phyloP scores from a whole-genome alignment of 1,139 yeast species.

The Lodderomyces metapsilosis region DNA sequence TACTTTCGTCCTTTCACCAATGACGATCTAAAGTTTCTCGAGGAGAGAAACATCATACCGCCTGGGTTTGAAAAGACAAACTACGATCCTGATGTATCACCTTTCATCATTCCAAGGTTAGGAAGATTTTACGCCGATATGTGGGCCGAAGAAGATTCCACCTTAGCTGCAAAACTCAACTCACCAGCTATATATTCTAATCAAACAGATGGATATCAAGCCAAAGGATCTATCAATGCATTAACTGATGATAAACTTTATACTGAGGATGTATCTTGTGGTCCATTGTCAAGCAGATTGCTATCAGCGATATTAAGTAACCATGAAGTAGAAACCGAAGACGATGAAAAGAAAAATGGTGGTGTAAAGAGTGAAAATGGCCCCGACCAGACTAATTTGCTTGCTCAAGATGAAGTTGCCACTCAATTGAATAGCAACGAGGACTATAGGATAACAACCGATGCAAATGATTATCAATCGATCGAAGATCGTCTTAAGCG shows the following conservation, averaged over 20 bases:
- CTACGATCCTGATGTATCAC: constrained; percentile 67
- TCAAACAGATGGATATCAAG: constrained; percentile 46
- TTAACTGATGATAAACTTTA: constrained; percentile 66
- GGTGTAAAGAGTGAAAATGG: not conserved
- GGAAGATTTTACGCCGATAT: constrained; percentile 79
- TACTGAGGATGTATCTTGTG: constrained; percentile 77
- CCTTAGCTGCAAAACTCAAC: constrained; percentile 38
- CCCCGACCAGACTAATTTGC: not conserved
- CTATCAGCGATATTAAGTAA: constrained; percentile 74
- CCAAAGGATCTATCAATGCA: constrained; percentile 62
- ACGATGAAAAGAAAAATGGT: constrained; percentile 4
- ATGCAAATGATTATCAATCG: constrained; percentile 62
- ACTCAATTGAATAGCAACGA: constrained; percentile 37
- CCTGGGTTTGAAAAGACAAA: constrained; percentile 46
- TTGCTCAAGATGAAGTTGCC: constrained; percentile 34
- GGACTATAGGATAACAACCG: constrained; percentile 35
- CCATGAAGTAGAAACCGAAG: constrained; percentile 39
- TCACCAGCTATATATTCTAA: constrained; percentile 36
- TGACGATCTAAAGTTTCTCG: constrained; percentile 76
- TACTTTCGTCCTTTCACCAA: constrained; percentile 74
- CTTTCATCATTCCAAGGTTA: constrained; percentile 75
- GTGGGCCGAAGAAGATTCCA: constrained; percentile 84
- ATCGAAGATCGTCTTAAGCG: constrained; percentile 85
- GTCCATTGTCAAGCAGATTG: constrained; percentile 86
- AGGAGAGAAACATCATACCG: constrained; percentile 57